Evolutionary conservation across 306 rosid species (phyloP), one percentile per base, ranked within the genome.

Genomic region (Pyrus pyrifolia): DNA sequence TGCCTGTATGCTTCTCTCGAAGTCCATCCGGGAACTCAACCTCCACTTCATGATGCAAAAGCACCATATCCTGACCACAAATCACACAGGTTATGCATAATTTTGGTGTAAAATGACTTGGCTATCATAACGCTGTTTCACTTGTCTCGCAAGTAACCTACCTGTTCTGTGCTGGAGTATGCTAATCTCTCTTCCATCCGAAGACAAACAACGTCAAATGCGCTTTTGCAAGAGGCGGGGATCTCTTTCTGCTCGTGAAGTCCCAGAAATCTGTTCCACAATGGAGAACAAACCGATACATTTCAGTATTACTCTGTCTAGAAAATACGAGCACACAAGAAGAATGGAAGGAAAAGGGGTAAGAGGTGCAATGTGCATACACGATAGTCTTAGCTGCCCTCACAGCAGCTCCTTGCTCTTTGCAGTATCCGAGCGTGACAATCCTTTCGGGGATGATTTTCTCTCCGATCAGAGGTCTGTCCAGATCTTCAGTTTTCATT

Each of bases 11-110:
- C 22, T 84, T 90, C 85, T 92, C 92, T 42, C 71, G 83, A 7
- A 27, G 68, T 78, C 87, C 72, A 45, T 86, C 92, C 4, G 97
- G 92, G 73, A 83, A 89, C 68, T 87, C 97, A 77, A 89, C 69
- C 80, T 89, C 96, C 83, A 95, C 86, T 88, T 95, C 97, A 65
- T 95, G 99, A 86, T 90, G 87, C 84, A 95, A 81, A 79, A 95
- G 91, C 80, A 95, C 99, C 99, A 95, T 95, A 81, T 95, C 99
- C 99, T 95, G 85, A 82, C 30, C 83, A 84, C 22, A 68, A 60
- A 80, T 74, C 53, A 78, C 59, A 77, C 71, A 62, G 3, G 22
- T 25, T 23, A 25, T 58, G 30, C 6, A 58, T 58, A 22, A 2
- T 22, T 58, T 13, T 66, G 23, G 22, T 29, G 31, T 4, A 63